Conservation (phyloP, 352 stramenopile species). For the Phytophthora nicotianae region DNA sequence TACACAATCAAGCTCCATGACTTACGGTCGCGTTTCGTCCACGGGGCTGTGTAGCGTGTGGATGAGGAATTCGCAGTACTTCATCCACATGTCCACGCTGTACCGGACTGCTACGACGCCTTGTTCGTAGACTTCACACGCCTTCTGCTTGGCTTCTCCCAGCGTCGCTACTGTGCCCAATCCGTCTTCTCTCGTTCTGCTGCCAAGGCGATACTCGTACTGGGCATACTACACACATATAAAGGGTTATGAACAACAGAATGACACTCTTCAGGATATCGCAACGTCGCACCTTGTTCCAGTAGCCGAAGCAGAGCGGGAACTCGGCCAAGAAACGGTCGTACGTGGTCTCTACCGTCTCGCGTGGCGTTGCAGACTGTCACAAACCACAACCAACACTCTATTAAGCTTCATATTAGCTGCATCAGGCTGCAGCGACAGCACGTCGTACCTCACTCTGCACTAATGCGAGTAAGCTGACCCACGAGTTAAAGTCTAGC, state of each 20-base stretch:
- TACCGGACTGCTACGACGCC: constrained; percentile 63
- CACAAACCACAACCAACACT: neutral
- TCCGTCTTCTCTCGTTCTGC: constrained; percentile 45
- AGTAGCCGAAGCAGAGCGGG: constrained; percentile 86
- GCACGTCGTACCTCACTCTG: constrained; percentile 57
- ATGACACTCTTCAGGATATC: neutral
- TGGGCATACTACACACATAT: constrained; percentile 58
- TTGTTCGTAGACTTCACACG: constrained; percentile 68
- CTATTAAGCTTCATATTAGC: neutral
- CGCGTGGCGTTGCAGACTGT: constrained; percentile 43
- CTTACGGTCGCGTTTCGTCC: constrained; percentile 68
- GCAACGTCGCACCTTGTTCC: constrained; percentile 69
- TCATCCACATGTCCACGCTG: constrained; percentile 88
- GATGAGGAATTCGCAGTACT: constrained; percentile 84
- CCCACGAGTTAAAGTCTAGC: constrained; percentile 84
- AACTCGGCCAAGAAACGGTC: constrained; percentile 78
- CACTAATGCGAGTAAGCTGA: constrained; percentile 70
- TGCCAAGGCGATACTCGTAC: constrained; percentile 60
- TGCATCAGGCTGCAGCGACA: neutral
- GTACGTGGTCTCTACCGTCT: constrained; percentile 71
- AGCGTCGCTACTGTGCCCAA: constrained; percentile 40
- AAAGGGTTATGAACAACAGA: neutral
- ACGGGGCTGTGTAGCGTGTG: constrained; percentile 57
- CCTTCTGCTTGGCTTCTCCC: constrained; percentile 51
- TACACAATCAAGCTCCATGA: neutral